Percentiles rank a stretch among this genome's conserved stretches.
phyloP scores from a whole-genome alignment of 306 rosid genomes.

The Quercus variabilis region DNA sequence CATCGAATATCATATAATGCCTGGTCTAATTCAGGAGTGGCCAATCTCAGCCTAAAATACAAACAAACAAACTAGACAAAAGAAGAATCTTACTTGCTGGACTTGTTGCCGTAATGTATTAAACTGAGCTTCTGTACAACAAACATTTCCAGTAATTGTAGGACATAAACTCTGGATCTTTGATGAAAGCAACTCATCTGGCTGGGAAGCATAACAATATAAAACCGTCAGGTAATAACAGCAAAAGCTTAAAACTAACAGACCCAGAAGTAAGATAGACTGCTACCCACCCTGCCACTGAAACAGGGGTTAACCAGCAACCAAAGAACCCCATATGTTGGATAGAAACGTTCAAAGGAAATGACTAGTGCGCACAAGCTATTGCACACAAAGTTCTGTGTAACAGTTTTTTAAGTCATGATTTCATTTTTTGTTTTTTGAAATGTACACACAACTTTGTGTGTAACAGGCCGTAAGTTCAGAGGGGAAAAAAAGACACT shows the following conservation, averaged over 20 bases:
- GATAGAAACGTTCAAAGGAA: neutral
- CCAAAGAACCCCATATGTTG: neutral
- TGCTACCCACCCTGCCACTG: neutral
- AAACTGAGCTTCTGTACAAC: slow-evolving; percentile 90
- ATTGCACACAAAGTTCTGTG: no score
- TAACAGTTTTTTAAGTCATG: no score
- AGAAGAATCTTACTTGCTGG: slow-evolving; percentile 64
- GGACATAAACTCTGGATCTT: slow-evolving; percentile 97
- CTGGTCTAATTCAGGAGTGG: neutral
- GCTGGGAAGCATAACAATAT: slow-evolving; percentile 54
- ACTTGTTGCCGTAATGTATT: slow-evolving; percentile 78
- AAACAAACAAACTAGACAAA: neutral
- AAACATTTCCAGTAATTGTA: slow-evolving; percentile 84
- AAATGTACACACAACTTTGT: no score
- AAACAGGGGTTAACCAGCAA: slow-evolving; percentile 1
- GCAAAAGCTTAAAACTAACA: slow-evolving; percentile 13
- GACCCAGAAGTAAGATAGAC: neutral
- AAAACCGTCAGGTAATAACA: slow-evolving; percentile 10
- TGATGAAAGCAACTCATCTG: slow-evolving; percentile 87
- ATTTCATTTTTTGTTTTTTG: no score
- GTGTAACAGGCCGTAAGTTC: no score
- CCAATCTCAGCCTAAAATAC: neutral
- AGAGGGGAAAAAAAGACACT: no score
- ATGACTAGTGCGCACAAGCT: no score
- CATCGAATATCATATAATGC: neutral